Evolutionary conservation across 2,329 filamentous ascomycete species (phyloP).

Genomic region (Pseudogymnoascus sp.): DNA sequence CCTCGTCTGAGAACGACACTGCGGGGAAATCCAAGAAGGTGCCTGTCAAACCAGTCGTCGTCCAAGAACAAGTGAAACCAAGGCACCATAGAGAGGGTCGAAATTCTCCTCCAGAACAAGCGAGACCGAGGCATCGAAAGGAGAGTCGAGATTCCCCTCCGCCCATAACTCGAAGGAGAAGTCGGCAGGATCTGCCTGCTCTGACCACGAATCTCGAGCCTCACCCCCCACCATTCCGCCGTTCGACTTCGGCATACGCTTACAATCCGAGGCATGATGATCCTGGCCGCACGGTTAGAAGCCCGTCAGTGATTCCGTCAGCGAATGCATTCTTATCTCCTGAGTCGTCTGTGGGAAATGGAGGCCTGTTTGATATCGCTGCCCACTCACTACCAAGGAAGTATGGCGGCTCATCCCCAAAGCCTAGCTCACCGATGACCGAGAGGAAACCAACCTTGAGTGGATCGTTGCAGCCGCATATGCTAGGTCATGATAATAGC

Average conservation of each 20-base stretch:
- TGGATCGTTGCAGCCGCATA: constrained; percentile 15
- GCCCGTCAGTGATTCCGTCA: background rate
- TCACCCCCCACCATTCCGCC: constrained; percentile 25
- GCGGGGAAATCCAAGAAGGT: constrained; percentile 9
- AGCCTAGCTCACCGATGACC: background rate
- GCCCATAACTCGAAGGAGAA: constrained; percentile 17
- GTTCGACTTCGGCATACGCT: constrained; percentile 25
- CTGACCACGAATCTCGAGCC: constrained; percentile 27
- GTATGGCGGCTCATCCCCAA: background rate
- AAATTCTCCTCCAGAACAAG: background rate
- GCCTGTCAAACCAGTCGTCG: constrained; percentile 5
- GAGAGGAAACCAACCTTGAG: background rate
- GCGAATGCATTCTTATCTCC: constrained; percentile 6
- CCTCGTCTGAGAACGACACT: constrained; percentile 20
- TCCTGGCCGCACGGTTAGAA: constrained; percentile 12
- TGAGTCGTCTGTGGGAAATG: background rate
- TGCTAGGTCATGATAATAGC: constrained; percentile 16
- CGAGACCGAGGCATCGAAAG: background rate
- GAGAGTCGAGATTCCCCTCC: constrained; percentile 1
- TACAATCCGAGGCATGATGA: constrained; percentile 18
- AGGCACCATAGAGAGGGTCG: background rate
- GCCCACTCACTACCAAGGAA: background rate
- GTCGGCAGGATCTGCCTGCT: constrained; percentile 27
- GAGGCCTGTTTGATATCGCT: background rate
- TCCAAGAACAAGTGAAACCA: constrained; percentile 10